These are phyloP conservation scores for Vitis hybrid DNA, from an alignment of 177 flowering plant genomes.

Conservation along the genomic window DNA sequence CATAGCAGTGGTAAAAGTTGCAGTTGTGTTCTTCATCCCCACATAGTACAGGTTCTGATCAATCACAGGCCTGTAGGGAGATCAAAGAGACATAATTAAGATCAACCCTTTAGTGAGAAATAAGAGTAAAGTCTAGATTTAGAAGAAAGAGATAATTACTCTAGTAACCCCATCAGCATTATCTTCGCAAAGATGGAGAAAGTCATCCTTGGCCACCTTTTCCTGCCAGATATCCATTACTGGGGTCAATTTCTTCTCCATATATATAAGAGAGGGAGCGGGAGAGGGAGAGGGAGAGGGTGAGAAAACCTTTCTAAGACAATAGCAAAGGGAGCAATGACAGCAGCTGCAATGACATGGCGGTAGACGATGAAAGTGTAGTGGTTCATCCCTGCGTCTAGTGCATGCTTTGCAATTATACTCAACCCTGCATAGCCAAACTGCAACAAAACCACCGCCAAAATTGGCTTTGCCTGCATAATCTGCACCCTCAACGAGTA, in stretches of 20 bases:
- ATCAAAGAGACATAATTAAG: background rate
- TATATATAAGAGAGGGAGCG: background rate
- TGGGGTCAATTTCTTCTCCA: too few species aligned
- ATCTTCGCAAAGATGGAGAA: conserved; percentile 20
- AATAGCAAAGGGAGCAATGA: conserved; percentile 39
- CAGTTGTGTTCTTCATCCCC: conserved; percentile 55
- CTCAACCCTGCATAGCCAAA: conserved; percentile 34
- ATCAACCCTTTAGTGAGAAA: background rate
- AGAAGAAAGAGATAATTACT: conserved; percentile 15
- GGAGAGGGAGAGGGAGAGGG: conserved; percentile 10
- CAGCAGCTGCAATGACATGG: conserved; percentile 26
- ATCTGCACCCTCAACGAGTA: background rate
- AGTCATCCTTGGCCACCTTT: conserved; percentile 30
- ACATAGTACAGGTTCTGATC: conserved; percentile 58
- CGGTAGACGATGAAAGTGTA: conserved; percentile 35
- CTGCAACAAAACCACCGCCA: conserved; percentile 29
- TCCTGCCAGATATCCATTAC: conserved; percentile 1
- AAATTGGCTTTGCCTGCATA: conserved; percentile 24
- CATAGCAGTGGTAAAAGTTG: conserved; percentile 52
- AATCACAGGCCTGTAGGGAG: conserved; percentile 40
- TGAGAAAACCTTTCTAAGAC: conserved; percentile 36
- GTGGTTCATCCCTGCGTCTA: conserved; percentile 39
- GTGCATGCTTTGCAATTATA: conserved; percentile 29
- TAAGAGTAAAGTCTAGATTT: background rate
- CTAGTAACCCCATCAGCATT: conserved; percentile 19